Evolutionary conservation across 129 eudicot species (phyloP), one percentile per base, ranked within the genome.

Genomic region (Flaveria trinervia): DNA sequence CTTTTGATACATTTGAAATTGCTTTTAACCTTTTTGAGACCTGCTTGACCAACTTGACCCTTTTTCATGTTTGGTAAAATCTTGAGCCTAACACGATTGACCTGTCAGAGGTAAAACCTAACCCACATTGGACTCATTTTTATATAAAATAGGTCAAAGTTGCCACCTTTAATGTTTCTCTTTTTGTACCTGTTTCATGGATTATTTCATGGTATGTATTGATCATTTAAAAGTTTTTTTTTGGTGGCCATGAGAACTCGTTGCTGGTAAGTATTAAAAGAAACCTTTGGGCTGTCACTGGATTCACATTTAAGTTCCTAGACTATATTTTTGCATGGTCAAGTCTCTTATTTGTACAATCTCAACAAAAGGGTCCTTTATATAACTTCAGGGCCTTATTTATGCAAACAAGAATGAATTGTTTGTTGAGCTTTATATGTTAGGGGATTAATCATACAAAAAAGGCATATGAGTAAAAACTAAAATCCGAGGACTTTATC

Each of bases 141-240:
- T 13, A 59, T 62, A 28, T 26, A 14, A 62, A 22, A 10, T 25
- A 36, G 65, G 65, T 8, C 65, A 22, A 22, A 59, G 10, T 59
- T 59, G 30, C 36, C 65, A 20, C 60, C 26, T 59, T 25, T 25
- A 12, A 49, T 11, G 44, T 43, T 54, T 52, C 33, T n/a, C 33
- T 26, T 51, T 50, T 43, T 16, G n/a, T 49, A 28, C 9, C 62
- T 46, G 12, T 28, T 65, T 64, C 7, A 62, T 25, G 57, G 44
- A 48, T 4, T 46, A 43, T 75, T 64, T 26, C 33, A 48, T 12
- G 59, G 79, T 30, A 16, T 75, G 60, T 62, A 23, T 44, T 62
- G 49, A 36, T 26, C 48, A 26, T n/a, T 20, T 60, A 44, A 23
- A 54, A 74, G 70, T 25, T 13, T 43, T 45, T 68, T 36, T 36